Percentiles rank a stretch among this genome's conserved stretches.
phyloP scores from a whole-genome alignment of 306 rosid species.

The Ormosia semicastrata region DNA sequence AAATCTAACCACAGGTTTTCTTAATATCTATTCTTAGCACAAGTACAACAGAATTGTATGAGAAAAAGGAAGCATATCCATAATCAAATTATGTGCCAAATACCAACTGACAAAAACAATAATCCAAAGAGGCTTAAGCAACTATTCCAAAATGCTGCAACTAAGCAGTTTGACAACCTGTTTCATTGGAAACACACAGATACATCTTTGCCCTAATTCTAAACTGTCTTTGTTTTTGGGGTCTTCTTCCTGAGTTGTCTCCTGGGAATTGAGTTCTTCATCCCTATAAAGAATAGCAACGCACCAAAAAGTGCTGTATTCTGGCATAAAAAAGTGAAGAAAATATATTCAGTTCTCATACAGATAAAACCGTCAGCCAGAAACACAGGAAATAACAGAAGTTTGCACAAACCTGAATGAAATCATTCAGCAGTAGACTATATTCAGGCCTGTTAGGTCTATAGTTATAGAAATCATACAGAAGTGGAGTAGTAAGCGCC shows the following conservation, averaged over 20 bases:
- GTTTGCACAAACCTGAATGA: conserved; percentile 68
- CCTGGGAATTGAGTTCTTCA: conserved; percentile 70
- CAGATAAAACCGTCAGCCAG: not conserved
- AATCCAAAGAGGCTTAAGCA: not conserved
- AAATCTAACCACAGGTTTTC: conserved; percentile 18
- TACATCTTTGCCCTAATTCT: conserved; percentile 34
- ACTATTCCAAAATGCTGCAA: conserved; percentile 28
- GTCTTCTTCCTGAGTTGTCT: conserved; percentile 69
- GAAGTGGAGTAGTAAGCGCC: conserved; percentile 63
- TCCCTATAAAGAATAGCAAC: conserved; percentile 74
- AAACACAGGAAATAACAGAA: not conserved
- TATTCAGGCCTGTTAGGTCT: conserved; percentile 39
- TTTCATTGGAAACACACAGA: conserved; percentile 9
- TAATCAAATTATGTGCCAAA: conserved; percentile 15
- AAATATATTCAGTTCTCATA: not conserved
- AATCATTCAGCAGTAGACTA: conserved; percentile 51
- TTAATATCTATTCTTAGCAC: conserved; percentile 1
- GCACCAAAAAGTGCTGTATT: conserved; percentile 76
- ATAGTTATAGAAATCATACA: conserved; percentile 82
- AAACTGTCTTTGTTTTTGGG: conserved; percentile 63
- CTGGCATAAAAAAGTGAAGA: conserved; percentile 42
- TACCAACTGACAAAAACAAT: conserved; percentile 11
- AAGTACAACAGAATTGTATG: conserved; percentile 1
- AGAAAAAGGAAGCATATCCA: conserved; percentile 18
- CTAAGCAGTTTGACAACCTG: conserved; percentile 22